phyloP scores from a whole-genome alignment of 1,284 basidiomycete species.

The Taiwanofungus camphoratus region DNA sequence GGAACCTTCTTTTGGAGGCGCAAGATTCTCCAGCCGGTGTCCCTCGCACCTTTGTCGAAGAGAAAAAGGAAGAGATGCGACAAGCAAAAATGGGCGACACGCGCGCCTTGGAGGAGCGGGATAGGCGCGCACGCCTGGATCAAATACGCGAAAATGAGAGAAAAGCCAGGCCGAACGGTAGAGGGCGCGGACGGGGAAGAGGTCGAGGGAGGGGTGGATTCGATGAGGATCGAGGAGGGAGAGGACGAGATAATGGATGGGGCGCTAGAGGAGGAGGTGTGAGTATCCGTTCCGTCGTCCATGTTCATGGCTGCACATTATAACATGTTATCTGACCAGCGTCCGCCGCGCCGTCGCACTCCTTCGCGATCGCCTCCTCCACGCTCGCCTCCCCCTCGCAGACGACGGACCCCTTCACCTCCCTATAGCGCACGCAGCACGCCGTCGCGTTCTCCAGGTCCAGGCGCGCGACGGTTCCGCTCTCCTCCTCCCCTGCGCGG shows the following conservation, averaged over 20 bases:
- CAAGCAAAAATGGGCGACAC: constrained; percentile 67
- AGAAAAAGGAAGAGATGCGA: constrained; percentile 93
- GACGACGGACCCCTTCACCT: constrained; percentile 31
- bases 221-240: constrained; percentile 23
- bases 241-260: constrained; percentile 26
- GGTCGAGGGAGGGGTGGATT: constrained; percentile 24
- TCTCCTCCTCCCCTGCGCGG: constrained; percentile 20
- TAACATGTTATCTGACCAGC: constrained; percentile 20
- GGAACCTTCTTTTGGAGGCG: constrained; percentile 87
- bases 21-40: constrained; percentile 88
- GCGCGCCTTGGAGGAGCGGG: constrained; percentile 64
- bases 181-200: constrained; percentile 36
- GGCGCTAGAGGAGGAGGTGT: constrained; percentile 38
- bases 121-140: constrained; percentile 61
- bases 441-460: constrained; percentile 17
- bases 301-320: constrained; percentile 15
- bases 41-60: constrained; percentile 89
- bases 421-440: constrained; percentile 19
- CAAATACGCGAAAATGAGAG: constrained; percentile 58
- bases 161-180: constrained; percentile 34
- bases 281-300: constrained; percentile 21
- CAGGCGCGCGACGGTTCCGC: constrained; percentile 31
- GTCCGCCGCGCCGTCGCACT: constrained; percentile 41
- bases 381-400: constrained; percentile 26
- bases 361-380: constrained; percentile 29